Conservation (phyloP, 768 basidiomycete species). For the Pilatotrama ljubarskyi region DNA sequence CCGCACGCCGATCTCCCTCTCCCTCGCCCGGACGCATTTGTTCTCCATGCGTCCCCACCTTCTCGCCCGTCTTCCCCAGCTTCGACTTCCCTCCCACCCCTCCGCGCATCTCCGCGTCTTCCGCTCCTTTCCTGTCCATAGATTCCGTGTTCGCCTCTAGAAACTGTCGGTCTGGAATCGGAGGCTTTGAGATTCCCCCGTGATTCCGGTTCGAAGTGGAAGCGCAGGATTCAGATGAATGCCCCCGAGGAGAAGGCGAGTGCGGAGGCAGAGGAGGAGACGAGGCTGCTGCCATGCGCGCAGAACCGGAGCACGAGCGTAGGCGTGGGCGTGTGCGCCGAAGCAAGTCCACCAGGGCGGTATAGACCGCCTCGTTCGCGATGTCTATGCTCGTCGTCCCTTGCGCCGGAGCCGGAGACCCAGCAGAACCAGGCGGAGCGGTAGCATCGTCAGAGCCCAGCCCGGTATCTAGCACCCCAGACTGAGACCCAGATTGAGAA, state of each 20-base stretch:
- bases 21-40: neutral
- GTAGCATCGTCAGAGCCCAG: neutral
- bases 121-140: neutral
- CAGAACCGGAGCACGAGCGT: neutral
- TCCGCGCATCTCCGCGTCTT: neutral
- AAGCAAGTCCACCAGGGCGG: constrained; percentile 22
- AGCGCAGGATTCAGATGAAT: neutral
- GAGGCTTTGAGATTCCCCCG: neutral
- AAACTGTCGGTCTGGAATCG: too few relatives aligned
- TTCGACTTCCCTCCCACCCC: neutral
- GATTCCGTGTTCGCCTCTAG: neutral
- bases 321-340: constrained; percentile 9
- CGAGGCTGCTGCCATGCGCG: neutral
- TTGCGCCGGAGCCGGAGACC: neutral
- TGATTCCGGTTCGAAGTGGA: constrained; percentile 2
- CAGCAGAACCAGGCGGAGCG: neutral
- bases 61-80: neutral
- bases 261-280: neutral
- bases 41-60: neutral
- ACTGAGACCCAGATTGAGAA: neutral
- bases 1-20: constrained; percentile 7
- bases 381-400: neutral
- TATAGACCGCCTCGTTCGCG: constrained; percentile 19
- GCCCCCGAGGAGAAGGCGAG: constrained; percentile 10
- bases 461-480: neutral